Evolutionary conservation across 768 basidiomycete species (phyloP), one percentile per base, ranked within the genome.

Genomic region (Candolleomyces aberdarensis): DNA sequence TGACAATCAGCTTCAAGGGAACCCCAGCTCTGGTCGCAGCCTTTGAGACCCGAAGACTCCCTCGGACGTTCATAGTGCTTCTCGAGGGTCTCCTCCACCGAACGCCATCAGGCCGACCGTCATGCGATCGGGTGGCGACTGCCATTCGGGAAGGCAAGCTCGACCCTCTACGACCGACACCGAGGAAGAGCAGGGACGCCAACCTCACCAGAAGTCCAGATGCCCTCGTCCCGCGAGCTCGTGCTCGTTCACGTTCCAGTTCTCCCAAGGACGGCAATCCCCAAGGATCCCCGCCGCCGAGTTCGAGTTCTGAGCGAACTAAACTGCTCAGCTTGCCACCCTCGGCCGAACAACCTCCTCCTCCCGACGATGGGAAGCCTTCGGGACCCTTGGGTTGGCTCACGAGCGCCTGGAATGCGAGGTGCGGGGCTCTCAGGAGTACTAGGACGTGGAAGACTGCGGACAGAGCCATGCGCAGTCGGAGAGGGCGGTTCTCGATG

Each of bases 1-100:
- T 41, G 17, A n/a, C 55, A 31, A 41, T 15, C 56, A 83, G 82
- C 7, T 83, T 83, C 72, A 83, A 80, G 64, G 81, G 84, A 0
- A 84, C 79, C 0, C 62, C 82, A 2, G 73, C 76, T 0, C 65
- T 91, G 31, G 77, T 79, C 2, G 73, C 82, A 0, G 73, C 80
- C 1, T 92, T 94, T 63, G 85, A 87, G 62, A 76, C 85, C 3
- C 81, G 94, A n/a, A 82, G 87, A 46, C 74, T 96, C 0, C 90
- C 93, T 2, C 76, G 84, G 4, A 80, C 88, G 5, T 87, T 87
- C 62, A 76, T 95, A 5, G 77, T 91, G 1, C 72, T 96, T 14
- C 75, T 96, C 29, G 90, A 93, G 62, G 81, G 82, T 59, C 77
- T 96, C 47, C 72, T 95, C 61, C 82, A 86, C 62, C 78, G 87